Evolutionary conservation across 441 rosid genomes (phyloP).

Genomic region (Corymbia calophylla): DNA sequence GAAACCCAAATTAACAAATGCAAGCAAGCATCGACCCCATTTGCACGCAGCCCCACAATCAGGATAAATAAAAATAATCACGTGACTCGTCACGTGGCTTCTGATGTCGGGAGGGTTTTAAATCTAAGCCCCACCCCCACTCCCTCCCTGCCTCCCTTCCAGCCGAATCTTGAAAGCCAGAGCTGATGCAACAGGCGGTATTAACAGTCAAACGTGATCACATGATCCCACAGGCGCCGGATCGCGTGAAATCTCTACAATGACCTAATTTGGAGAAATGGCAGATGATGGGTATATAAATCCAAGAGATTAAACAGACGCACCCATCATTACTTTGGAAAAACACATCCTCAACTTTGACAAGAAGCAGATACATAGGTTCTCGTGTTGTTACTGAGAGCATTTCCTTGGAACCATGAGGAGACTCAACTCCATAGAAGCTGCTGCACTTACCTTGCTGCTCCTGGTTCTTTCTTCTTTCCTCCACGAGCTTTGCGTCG

Average conservation of each 20-base stretch:
- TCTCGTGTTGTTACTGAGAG: not conserved
- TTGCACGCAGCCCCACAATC: not conserved
- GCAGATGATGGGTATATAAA: not conserved
- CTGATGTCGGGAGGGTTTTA: not conserved
- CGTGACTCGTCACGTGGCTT: constrained; percentile 33
- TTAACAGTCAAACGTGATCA: constrained; percentile 54
- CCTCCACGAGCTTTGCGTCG: constrained; percentile 22
- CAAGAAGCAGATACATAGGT: not conserved
- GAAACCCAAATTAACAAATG: not conserved
- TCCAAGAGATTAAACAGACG: not conserved
- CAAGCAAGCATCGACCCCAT: not conserved
- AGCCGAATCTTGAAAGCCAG: constrained; percentile 12
- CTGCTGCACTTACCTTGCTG: constrained; percentile 25
- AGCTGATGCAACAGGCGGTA: constrained; percentile 2
- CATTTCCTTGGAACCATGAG: constrained; percentile 25
- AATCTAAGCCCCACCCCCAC: not conserved
- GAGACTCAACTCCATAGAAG: constrained; percentile 23
- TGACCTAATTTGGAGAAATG: not conserved
- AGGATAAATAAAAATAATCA: not conserved
- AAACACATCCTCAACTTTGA: not conserved
- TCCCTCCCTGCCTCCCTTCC: not conserved
- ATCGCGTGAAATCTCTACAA: constrained; percentile 19
- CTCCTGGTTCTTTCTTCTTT: constrained; percentile 34
- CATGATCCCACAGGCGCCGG: constrained; percentile 43
- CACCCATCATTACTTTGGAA: not conserved